Evolutionary conservation across 2,329 filamentous ascomycete genomes (phyloP).

Genomic region (Cladosporium sp.): DNA sequence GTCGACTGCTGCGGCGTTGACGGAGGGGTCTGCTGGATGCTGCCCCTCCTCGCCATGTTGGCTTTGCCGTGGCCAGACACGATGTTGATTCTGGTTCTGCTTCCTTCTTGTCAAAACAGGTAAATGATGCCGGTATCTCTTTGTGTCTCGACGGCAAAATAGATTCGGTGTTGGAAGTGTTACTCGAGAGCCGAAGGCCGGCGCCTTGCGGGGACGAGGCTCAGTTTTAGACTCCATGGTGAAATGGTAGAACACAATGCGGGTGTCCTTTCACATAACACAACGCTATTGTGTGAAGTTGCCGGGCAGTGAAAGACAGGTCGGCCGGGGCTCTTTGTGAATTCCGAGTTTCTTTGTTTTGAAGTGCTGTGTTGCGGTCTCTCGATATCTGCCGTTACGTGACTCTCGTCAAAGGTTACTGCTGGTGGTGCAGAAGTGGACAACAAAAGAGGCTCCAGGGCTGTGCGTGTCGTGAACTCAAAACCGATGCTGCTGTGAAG

Average conservation of each 20-base stretch:
- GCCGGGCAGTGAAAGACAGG: slow-evolving; percentile 1
- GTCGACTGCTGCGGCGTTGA: not conserved
- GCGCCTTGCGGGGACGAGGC: not conserved
- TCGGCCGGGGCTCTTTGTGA: not conserved
- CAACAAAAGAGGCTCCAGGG: too few species aligned
- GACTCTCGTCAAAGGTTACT: too few species aligned
- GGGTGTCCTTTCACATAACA: not conserved
- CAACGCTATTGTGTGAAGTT: slow-evolving; percentile 2
- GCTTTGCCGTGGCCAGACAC: too few species aligned
- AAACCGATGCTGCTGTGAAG: too few species aligned
- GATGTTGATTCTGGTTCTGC: too few species aligned
- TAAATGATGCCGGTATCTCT: too few species aligned
- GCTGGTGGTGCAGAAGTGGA: too few species aligned
- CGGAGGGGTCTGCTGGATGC: not conserved
- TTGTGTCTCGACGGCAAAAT: not conserved
- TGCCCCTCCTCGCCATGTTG: too few species aligned
- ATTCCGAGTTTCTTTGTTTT: not conserved
- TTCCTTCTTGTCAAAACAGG: too few species aligned
- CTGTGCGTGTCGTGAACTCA: too few species aligned
- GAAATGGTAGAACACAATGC: not conserved
- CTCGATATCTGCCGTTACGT: too few species aligned
- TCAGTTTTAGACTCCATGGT: not conserved
- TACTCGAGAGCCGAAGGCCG: not conserved
- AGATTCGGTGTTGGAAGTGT: not conserved
- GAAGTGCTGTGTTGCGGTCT: too few species aligned